phyloP scores from a whole-genome alignment of 495 filamentous ascomycete species.

The Lophium mytilinum region DNA sequence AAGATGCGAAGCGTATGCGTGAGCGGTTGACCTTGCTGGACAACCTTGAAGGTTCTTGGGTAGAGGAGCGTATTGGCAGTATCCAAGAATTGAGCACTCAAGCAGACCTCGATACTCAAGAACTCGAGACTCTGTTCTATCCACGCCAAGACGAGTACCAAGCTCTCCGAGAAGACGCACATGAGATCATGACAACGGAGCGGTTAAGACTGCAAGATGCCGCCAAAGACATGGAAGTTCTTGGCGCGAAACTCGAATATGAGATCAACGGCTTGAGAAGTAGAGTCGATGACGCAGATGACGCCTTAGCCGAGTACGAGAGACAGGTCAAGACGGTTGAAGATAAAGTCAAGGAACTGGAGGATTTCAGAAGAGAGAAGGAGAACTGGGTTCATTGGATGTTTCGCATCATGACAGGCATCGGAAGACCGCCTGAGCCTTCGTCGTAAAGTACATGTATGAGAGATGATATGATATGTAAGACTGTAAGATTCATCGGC shows the following conservation, averaged over 20 bases:
- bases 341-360: slow-evolving; percentile 60
- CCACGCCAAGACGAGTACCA: slow-evolving; percentile 59
- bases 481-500: too few relatives aligned
- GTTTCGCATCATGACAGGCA: slow-evolving; percentile 49
- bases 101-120: slow-evolving; percentile 51
- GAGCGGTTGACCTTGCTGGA: slow-evolving; percentile 42
- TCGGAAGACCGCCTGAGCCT: slow-evolving; percentile 36
- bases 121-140: slow-evolving; percentile 59
- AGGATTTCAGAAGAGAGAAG: slow-evolving; percentile 24
- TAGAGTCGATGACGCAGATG: slow-evolving; percentile 83
- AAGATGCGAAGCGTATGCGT: slow-evolving; percentile 55
- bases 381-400: slow-evolving; percentile 44
- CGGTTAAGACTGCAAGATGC: slow-evolving; percentile 58
- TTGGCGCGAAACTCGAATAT: slow-evolving; percentile 87
- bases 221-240: slow-evolving; percentile 71
- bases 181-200: slow-evolving; percentile 61
- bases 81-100: slow-evolving; percentile 57
- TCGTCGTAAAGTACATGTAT: too few relatives aligned
- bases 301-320: slow-evolving; percentile 72
- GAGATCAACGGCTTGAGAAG: slow-evolving; percentile 74
- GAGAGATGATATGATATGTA: too few relatives aligned
- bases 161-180: slow-evolving; percentile 53
- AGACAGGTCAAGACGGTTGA: slow-evolving; percentile 74
- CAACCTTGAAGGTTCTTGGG: slow-evolving; percentile 54
- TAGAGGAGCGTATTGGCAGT: slow-evolving; percentile 50